phyloP scores from a whole-genome alignment of 1,139 yeast species.

The Arxiozyma bovina region DNA sequence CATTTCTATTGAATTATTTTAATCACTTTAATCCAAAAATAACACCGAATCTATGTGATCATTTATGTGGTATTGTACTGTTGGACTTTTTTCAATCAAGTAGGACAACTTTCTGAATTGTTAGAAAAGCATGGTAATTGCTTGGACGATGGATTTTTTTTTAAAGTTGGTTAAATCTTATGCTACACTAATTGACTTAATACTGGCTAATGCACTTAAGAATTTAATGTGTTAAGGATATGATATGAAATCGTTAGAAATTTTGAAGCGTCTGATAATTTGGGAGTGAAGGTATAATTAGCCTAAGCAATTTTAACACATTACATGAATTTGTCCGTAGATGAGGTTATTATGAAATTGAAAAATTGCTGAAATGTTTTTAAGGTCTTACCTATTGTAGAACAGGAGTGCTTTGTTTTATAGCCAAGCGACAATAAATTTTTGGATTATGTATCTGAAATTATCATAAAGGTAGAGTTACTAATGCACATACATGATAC shows the following conservation, averaged over 20 bases:
- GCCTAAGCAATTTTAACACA: background rate
- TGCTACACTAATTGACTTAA: background rate
- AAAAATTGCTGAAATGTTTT: background rate
- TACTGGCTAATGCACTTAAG: background rate
- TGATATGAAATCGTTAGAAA: background rate
- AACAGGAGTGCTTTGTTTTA: background rate
- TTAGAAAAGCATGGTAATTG: background rate
- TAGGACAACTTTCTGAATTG: slow-evolving; percentile 1
- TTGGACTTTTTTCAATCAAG: background rate
- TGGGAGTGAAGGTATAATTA: background rate
- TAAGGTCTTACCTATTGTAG: background rate
- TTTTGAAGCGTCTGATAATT: background rate
- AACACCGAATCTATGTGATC: background rate
- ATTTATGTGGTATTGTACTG: background rate
- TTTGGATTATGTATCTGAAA: background rate
- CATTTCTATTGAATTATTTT: background rate
- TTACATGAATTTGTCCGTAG: background rate
- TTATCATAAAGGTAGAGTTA: background rate
- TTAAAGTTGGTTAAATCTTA: background rate
- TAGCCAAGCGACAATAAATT: background rate
- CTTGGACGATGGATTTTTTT: background rate
- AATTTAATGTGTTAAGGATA: background rate
- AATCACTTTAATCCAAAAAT: background rate
- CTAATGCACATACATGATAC: background rate
- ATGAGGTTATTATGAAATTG: background rate